These are phyloP conservation scores for Cryoendolithus antarcticus DNA, from an alignment of 2,329 filamentous ascomycete species.

Conservation along the genomic window DNA sequence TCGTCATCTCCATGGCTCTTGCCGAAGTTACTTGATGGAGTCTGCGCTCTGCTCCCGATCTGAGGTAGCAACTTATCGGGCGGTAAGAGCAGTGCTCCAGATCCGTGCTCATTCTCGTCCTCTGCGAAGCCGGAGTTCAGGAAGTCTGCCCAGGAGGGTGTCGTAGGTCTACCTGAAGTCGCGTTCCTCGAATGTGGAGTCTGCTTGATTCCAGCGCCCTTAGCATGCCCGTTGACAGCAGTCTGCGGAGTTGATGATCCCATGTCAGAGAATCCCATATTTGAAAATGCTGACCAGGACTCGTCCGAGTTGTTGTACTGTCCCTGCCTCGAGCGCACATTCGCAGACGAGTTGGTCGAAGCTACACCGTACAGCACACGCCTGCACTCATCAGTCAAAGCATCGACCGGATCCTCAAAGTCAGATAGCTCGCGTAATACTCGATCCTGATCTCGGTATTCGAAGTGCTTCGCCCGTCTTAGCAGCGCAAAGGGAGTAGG, in stretches of 20 bases:
- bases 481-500: slow-evolving; percentile 86
- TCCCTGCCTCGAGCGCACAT: slow-evolving; percentile 17
- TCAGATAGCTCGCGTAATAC: slow-evolving; percentile 77
- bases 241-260: slow-evolving; percentile 27
- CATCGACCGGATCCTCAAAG: slow-evolving; percentile 77
- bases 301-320: slow-evolving; percentile 48
- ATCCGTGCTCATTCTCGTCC: slow-evolving; percentile 22
- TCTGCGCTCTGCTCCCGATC: slow-evolving; percentile 65
- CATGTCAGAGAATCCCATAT: slow-evolving; percentile 75
- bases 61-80: slow-evolving; percentile 86
- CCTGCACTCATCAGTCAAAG: slow-evolving; percentile 85
- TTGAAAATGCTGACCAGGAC: slow-evolving; percentile 96
- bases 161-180: slow-evolving; percentile 69
- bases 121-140: slow-evolving; percentile 86
- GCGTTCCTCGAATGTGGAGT: slow-evolving; percentile 53
- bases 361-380: slow-evolving; percentile 84
- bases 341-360: slow-evolving; percentile 72
- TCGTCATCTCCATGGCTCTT: slow-evolving; percentile 49
- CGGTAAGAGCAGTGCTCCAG: slow-evolving; percentile 60
- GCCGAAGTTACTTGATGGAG: slow-evolving; percentile 32
- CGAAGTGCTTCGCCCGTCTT: slow-evolving; percentile 83
- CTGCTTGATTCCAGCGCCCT: slow-evolving; percentile 45
- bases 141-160: slow-evolving; percentile 97
- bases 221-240: slow-evolving; percentile 13
- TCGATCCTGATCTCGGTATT: slow-evolving; percentile 79